phyloP scores from a whole-genome alignment of 2,329 filamentous ascomycete genomes.

The Aspergillus sergii region DNA sequence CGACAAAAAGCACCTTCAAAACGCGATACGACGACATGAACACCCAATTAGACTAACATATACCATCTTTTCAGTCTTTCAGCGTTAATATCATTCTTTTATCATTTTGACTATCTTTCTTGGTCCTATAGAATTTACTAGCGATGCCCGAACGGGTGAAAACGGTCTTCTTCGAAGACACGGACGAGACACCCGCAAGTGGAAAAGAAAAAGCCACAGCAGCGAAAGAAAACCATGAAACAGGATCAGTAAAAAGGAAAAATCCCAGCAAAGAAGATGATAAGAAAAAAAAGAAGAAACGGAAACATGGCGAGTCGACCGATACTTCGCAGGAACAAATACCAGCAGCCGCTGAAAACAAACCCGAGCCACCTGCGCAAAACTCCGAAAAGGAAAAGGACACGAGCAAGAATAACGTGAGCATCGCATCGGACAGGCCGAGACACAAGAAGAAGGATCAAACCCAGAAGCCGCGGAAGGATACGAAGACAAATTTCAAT shows the following conservation, averaged over 20 bases:
- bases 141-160: constrained; percentile 48
- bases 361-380: not conserved
- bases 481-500: constrained; percentile 28
- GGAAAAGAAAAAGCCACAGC: constrained; percentile 13
- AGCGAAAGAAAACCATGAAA: not conserved
- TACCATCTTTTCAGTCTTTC: not conserved
- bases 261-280: constrained; percentile 9
- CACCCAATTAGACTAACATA: not conserved
- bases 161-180: constrained; percentile 43
- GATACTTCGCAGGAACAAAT: constrained; percentile 9
- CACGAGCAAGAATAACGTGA: not conserved
- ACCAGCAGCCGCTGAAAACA: constrained; percentile 11
- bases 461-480: constrained; percentile 21
- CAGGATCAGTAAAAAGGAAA: constrained; percentile 15
- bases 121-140: not conserved
- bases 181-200: constrained; percentile 30
- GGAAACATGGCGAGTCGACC: constrained; percentile 32
- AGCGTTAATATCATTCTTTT: not conserved
- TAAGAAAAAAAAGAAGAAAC: constrained; percentile 32
- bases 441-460: constrained; percentile 8
- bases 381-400: not conserved
- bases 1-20: constrained; percentile 10
- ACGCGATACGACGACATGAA: not conserved
- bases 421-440: not conserved
- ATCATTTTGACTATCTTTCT: not conserved